Evolutionary conservation across 306 rosid species (phyloP).

Genomic region (Lagenaria siceraria): DNA sequence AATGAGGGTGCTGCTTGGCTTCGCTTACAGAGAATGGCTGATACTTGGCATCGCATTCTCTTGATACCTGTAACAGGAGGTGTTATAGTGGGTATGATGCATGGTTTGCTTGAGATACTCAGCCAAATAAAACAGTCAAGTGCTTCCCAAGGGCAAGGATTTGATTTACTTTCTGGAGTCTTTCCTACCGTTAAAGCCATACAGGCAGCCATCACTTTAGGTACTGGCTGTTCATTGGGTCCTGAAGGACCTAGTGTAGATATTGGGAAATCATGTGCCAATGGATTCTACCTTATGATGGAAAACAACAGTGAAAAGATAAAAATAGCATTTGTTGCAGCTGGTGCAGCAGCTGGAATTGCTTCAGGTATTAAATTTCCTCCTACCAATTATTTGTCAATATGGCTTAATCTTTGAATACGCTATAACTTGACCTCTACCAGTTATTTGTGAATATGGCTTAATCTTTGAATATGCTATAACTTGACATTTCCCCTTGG

Average conservation of each 20-base stretch:
- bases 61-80: constrained; percentile 88
- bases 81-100: constrained; percentile 95
- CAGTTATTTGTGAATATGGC: neutral
- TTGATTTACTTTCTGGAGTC: constrained; percentile 74
- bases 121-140: constrained; percentile 70
- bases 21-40: constrained; percentile 77
- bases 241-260: constrained; percentile 99
- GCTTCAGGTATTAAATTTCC: constrained; percentile 54
- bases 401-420: neutral
- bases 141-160: constrained; percentile 64
- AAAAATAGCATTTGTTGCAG: constrained; percentile 88
- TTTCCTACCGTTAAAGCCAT: constrained; percentile 78
- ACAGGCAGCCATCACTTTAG: constrained; percentile 89
- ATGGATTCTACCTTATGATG: constrained; percentile 87
- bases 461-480: neutral
- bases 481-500: neutral
- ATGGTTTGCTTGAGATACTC: constrained; percentile 81
- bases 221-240: constrained; percentile 97
- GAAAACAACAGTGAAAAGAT: constrained; percentile 81
- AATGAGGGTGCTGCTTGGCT: constrained; percentile 96
- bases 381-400: constrained; percentile 8
- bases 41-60: constrained; percentile 95
- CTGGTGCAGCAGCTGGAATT: constrained; percentile 97
- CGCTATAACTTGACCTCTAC: neutral
- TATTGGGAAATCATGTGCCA: constrained; percentile 93